Evolutionary conservation across 2,329 filamentous ascomycete species (phyloP).

Genomic region (Talaromyces islandicus): DNA sequence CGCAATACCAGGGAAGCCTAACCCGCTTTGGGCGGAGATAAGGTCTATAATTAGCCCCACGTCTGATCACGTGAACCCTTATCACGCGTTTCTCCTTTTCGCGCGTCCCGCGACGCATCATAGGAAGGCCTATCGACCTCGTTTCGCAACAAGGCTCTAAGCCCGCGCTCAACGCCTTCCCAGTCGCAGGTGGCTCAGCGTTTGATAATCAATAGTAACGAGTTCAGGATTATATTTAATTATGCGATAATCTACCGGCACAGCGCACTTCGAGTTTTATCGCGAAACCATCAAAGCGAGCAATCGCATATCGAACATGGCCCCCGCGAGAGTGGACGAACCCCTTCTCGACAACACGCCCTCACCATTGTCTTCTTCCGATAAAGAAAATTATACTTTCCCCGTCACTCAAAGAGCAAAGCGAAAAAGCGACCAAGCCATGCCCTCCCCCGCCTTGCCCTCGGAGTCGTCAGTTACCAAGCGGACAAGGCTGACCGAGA

Average conservation of each 20-base stretch:
- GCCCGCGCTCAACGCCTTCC: background rate
- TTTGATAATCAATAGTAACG: background rate
- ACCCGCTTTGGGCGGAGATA: background rate
- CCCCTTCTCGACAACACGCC: slow-evolving; percentile 7
- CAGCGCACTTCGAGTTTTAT: slow-evolving; percentile 3
- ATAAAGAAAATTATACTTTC: slow-evolving; percentile 43
- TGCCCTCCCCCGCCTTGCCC: slow-evolving; percentile 31
- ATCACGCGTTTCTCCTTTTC: background rate
- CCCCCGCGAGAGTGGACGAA: slow-evolving; percentile 3
- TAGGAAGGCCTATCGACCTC: background rate
- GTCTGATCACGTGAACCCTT: background rate
- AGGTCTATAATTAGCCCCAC: too few species aligned
- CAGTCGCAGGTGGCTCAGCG: background rate
- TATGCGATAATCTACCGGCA: background rate
- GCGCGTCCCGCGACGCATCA: background rate
- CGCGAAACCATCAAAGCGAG: background rate
- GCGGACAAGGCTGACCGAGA: slow-evolving; percentile 36
- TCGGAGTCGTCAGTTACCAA: slow-evolving; percentile 33
- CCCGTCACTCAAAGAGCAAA: slow-evolving; percentile 30
- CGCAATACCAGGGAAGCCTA: background rate
- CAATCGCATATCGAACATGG: slow-evolving; percentile 2
- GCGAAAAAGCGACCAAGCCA: slow-evolving; percentile 33
- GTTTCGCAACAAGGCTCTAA: background rate
- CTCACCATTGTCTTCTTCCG: slow-evolving; percentile 30
- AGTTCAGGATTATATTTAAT: background rate